phyloP scores from a whole-genome alignment of 2,329 filamentous ascomycete genomes.

The Aspergillus sp. region DNA sequence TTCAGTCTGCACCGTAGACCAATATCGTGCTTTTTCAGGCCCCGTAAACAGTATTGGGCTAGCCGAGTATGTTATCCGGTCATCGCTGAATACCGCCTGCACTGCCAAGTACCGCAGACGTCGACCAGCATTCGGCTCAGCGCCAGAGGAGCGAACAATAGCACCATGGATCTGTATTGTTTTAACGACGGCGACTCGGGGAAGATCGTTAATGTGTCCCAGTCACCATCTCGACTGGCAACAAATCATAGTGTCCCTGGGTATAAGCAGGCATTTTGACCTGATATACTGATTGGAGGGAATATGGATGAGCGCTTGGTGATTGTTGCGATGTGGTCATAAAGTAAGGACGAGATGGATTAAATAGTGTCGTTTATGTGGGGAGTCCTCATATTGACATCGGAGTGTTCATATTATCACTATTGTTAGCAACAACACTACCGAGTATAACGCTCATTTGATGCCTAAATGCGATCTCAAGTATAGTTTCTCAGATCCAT shows the following conservation, averaged over 20 bases:
- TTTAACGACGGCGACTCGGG: constrained; percentile 20
- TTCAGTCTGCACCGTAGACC: background rate
- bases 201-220: constrained; percentile 22
- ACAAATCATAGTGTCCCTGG: constrained; percentile 42
- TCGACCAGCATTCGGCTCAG: constrained; percentile 19
- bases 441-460: no score
- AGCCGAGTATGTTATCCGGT: background rate
- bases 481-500: no score
- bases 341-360: no score
- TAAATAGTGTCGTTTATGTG: no score
- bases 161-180: constrained; percentile 21
- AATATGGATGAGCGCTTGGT: no score
- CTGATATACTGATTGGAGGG: no score
- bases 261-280: constrained; percentile 16
- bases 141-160: constrained; percentile 22
- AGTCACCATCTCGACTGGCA: constrained; percentile 38
- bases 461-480: no score
- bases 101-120: background rate
- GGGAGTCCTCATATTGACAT: no score
- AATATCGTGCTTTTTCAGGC: background rate
- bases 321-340: background rate
- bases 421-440: no score
- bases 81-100: background rate
- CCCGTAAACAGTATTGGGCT: background rate
- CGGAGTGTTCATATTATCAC: no score